Evolutionary conservation across 192 early-diverging fungal genomes (phyloP).

Genomic region (Martensiomyces pterosporus): DNA sequence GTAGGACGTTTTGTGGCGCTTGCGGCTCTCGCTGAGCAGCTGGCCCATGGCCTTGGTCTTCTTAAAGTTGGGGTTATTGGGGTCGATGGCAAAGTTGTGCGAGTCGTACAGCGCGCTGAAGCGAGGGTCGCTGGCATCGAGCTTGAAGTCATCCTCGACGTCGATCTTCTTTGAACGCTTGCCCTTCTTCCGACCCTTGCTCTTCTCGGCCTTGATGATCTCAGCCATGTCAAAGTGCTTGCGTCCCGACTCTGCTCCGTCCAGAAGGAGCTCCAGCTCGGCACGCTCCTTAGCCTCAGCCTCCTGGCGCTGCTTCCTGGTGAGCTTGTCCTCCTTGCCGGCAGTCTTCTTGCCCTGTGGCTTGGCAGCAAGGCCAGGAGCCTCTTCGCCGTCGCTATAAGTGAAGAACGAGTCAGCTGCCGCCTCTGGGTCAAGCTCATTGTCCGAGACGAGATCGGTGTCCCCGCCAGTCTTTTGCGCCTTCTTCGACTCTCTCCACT

Average conservation of each 20-base stretch:
- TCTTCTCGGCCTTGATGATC: constrained; percentile 81
- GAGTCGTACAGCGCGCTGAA: constrained; percentile 76
- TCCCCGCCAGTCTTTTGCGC: constrained; percentile 21
- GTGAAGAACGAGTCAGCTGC: constrained; percentile 57
- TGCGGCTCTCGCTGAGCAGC: constrained; percentile 36
- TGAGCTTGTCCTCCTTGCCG: constrained; percentile 38
- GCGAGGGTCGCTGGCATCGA: constrained; percentile 80
- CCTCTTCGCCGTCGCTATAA: constrained; percentile 42
- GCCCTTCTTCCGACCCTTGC: constrained; percentile 50
- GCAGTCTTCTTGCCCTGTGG: constrained; percentile 26
- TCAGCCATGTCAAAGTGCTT: constrained; percentile 88
- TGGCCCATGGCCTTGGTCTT: constrained; percentile 51
- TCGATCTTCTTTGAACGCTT: constrained; percentile 53
- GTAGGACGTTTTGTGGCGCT: constrained; percentile 35
- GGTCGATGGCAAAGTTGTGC: constrained; percentile 91
- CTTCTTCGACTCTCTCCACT: constrained; percentile 52
- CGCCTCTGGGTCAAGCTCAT: constrained; percentile 50
- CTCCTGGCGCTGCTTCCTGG: constrained; percentile 58
- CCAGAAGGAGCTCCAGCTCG: constrained; percentile 83
- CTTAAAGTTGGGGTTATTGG: constrained; percentile 83
- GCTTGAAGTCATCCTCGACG: constrained; percentile 75
- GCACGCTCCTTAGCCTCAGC: constrained; percentile 56
- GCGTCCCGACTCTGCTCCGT: constrained; percentile 54
- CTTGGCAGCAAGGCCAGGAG: too few species aligned
- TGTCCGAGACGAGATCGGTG: constrained; percentile 56